Percentiles rank a stretch among this genome's conserved stretches.
These are phyloP conservation scores for Pichia sp. DNA, from an alignment of 1,139 yeast genomes.

Conservation along the genomic window DNA sequence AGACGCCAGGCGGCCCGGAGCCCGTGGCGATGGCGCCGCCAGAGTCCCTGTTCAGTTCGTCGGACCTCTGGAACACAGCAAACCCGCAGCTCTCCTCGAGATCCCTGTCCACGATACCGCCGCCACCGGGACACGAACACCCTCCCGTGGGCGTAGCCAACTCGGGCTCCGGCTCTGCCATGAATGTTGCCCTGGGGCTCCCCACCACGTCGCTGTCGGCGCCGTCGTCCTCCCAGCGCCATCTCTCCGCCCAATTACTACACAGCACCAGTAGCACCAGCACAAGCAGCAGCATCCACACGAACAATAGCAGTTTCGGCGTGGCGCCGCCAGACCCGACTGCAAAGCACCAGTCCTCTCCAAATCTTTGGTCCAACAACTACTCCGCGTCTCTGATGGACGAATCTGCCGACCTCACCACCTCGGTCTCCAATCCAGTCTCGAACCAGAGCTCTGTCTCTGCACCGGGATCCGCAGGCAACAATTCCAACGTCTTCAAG, in stretches of 20 bases:
- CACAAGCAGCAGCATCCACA: no score
- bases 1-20: background rate
- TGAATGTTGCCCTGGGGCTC: background rate
- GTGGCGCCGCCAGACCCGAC: background rate
- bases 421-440: background rate
- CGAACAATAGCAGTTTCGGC: background rate
- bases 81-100: background rate
- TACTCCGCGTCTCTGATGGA: background rate
- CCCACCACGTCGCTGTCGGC: constrained; percentile 5
- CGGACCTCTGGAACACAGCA: background rate
- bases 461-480: background rate
- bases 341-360: constrained; percentile 1
- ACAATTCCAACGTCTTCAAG: constrained; percentile 29
- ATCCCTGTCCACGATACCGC: background rate
- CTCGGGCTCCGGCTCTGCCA: background rate
- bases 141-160: background rate
- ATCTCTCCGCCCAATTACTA: constrained; percentile 4
- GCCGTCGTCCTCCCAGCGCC: constrained; percentile 8
- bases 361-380: background rate
- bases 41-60: background rate
- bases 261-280: background rate
- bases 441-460: background rate
- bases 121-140: background rate
- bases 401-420: no score
- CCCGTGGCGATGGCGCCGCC: background rate